Evolutionary conservation across 129 eudicot genomes (phyloP), one percentile per base, ranked within the genome.

Genomic region (Helichrysum umbraculigerum): DNA sequence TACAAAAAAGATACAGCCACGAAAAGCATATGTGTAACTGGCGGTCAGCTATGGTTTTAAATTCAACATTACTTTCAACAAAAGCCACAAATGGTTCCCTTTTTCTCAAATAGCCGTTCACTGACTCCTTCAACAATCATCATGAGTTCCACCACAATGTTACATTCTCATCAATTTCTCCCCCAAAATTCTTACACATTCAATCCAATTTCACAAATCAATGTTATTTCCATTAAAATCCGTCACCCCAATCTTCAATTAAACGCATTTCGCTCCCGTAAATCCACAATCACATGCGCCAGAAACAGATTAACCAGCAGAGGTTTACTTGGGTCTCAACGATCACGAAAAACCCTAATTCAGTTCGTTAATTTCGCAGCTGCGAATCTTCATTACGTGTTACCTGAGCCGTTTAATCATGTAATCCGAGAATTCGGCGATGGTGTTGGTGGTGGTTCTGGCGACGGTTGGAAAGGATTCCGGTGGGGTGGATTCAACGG

Each of bases 401-500:
- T 80, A 59, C 84, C 84, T 0, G 79, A 44, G 42, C 79, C 84
- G 10, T 58, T 73, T 35, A 80, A 74, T 32, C 56, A 63, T 2
- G 75, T 80, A 15, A 65, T 80, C 9, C 73, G 75, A 42, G 79
- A 80, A 57, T 21, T 74, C 57, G 83, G 79, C 21, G 75, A 63
- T 4, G 37, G 30, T 7, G 75, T 51, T 25, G 52, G 65, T 3
- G 57, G 78, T 0, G 66, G 83, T n/a, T 61, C 77, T 32, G 74
- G 78, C 34, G 74, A 78, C 30, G 47, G 52, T 12, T 51, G 83
- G 83, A 79, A 79, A 7, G 79, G 84, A 12, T 42, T 73, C n/a
- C 71, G 84, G 39, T 80, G 83, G 83, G 75, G 74, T n/a, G 75
- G 79, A 35, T 80, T 80, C 42, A 74, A 67, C 20, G 81, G 81